Conservation (phyloP, 768 basidiomycete genomes). For the Psilocybe cubensis region DNA sequence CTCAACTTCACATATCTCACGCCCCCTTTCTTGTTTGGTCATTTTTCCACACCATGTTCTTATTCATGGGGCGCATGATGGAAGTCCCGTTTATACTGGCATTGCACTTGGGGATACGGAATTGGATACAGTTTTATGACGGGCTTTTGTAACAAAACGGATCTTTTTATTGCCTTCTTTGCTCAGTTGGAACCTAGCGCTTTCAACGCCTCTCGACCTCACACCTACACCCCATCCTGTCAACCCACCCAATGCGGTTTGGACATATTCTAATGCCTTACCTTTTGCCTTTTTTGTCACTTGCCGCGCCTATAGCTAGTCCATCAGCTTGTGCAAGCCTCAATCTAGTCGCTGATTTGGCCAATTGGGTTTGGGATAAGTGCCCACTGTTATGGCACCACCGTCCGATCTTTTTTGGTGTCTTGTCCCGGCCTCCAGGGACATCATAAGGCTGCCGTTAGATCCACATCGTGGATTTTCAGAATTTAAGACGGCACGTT, state of each 20-base stretch:
- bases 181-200: constrained; percentile 4
- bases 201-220: background rate
- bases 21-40: constrained; percentile 21
- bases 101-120: constrained; percentile 16
- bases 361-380: no score
- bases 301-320: constrained; percentile 27
- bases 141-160: constrained; percentile 26
- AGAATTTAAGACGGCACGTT: no score
- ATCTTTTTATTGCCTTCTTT: constrained; percentile 22
- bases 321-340: constrained; percentile 21
- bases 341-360: constrained; percentile 23
- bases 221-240: constrained; percentile 10
- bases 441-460: no score
- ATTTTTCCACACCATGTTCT: constrained; percentile 14
- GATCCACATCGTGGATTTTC: no score
- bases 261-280: background rate
- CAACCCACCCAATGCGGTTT: constrained; percentile 11
- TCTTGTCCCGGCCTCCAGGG: no score
- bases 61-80: constrained; percentile 22
- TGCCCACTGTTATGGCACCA: no score
- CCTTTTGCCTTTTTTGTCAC: constrained; percentile 19
- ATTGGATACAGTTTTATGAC: constrained; percentile 25
- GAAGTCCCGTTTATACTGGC: constrained; percentile 13
- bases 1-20: constrained; percentile 15
- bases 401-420: no score